Base-by-base conservation (phyloP, 306 rosid genomes). In the Glycyrrhiza uralensis region DNA sequence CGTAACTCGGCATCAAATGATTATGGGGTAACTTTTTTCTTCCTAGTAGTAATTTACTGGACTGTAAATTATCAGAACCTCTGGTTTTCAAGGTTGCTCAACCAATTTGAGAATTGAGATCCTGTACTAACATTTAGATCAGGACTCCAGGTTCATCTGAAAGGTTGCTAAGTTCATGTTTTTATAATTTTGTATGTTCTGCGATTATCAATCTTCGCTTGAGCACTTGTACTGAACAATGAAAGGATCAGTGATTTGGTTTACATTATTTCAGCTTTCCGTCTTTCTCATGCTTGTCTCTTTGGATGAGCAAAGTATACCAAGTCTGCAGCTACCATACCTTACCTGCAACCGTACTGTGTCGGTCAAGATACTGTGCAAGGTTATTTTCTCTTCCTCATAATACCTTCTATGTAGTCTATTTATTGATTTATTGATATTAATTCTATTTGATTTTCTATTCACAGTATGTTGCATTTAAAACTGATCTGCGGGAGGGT, bases 291-390 rank as follows among this genome's bases (percentile, higher is more conserved):
- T 62, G 86, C 85, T 92, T 74, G 83, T 86, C 82, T 83, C 96
- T 35, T 38, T 77, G 29, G 87, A 89, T 80, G 85, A 86, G 75
- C 81, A 81, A 82, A 82, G 44, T 24, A 65, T 79, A 49, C 94
- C 89, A 24, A 77, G 79, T 71, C 80, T 89, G 84, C 72, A 76
- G 67, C 61, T 77, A 66, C 87, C 90, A 39, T 81, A 76, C 68
- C 86, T 92, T 80, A 62, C 68, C 72, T 89, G 97, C 81, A 83
- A 60, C 69, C 90, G 89, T 64, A 81, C 81, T 15, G 12, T 78
- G 56, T 81, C 90, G 18, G 69, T 92, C 67, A 72, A 79, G 66
- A 83, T 47, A 24, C 79, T 92, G 22, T 72, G 83, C 78, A 74
- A 87, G 89, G 97, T 92, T 63, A 69, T 33, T 75, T 17, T 63